Base-by-base conservation (phyloP, 2,329 filamentous ascomycete species). In the Cladophialophora carrionii region DNA sequence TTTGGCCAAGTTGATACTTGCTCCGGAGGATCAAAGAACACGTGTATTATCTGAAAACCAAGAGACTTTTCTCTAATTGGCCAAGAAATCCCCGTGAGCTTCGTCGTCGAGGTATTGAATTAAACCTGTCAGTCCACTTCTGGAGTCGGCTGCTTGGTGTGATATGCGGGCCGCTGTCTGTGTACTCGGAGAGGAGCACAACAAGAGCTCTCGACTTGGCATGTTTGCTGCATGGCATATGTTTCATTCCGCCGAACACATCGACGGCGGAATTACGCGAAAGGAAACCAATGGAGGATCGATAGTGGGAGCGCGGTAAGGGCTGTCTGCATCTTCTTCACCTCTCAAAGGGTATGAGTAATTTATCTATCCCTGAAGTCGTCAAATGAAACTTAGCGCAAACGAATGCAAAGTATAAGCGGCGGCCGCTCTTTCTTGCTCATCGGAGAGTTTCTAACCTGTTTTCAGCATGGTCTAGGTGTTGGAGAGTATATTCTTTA, bases 11-110 rank as follows among this genome's bases (percentile, higher is more conserved):
- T 17, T 20, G 29, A 24, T 2, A 20, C 12, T 12, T 9, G 5
- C 10, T 22, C 20, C 9, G 48, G 56, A 26, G 41, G 26, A 41
- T 48, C 17, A 41, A 57, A 49, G 46, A 58, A 57, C 12, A 46
- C 31, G 24, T 58, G 56, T 58, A 58, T 34, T 20, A 58, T 22
- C 12, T 49, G 37, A 29, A 48, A 49, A 22, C n/a, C 5, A 49
- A 20, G 4, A 26, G 46, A 10, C 56, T 29, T 22, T 22, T 12
- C 10, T 31, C 20, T 5, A 51, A 43, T 17, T 43, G 17, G 4
- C 37, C 17, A 43, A 43, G 37, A 43, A 43, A 43, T 43, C 12
- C 17, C 3, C 17, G 17, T n/a, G 14, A 8, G 37, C 37, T 8
- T 9, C 37, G 17, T 14, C 37, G 37, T 29, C 37, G 5, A 5